A percentile compares a stretch with the other conserved stretches of the same genome.
phyloP scores from a whole-genome alignment of 441 rosid species.

The Euphorbia corollata region DNA sequence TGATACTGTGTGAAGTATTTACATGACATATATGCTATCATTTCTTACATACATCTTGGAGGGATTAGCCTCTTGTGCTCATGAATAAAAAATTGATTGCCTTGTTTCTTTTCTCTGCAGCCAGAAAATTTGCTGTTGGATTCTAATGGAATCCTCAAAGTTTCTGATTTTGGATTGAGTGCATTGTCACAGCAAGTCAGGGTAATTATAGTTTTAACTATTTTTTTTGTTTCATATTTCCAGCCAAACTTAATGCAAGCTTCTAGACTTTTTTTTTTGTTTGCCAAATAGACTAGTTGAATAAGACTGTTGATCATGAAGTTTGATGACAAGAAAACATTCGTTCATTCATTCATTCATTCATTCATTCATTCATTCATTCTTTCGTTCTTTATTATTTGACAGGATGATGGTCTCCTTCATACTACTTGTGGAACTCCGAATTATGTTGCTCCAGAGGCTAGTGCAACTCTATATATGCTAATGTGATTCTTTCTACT shows the following conservation, averaged over 20 bases:
- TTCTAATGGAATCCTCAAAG: conserved; percentile 75
- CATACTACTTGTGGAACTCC: conserved; percentile 98
- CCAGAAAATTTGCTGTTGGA: conserved; percentile 87
- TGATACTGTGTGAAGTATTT: conserved; percentile 5
- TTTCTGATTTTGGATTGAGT: conserved; percentile 96
- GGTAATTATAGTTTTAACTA: conserved; percentile 40
- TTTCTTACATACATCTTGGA: background rate
- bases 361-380: no score
- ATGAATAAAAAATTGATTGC: conserved; percentile 2
- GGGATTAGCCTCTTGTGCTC: conserved; percentile 6
- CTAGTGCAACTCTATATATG: conserved; percentile 26
- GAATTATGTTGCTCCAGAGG: conserved; percentile 97
- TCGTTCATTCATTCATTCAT: no score
- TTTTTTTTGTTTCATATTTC: background rate
- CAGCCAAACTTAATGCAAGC: background rate
- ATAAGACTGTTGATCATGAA: background rate
- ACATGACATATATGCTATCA: conserved; percentile 3
- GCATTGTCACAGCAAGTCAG: conserved; percentile 90
- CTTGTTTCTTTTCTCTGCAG: conserved; percentile 36
- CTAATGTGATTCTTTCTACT: conserved; percentile 2
- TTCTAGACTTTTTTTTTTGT: background rate
- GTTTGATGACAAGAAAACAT: background rate
- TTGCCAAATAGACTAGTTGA: background rate
- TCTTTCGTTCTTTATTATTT: conserved; percentile 7
- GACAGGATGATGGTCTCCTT: conserved; percentile 87